Percentiles rank a stretch among this genome's conserved stretches.
phyloP scores from a whole-genome alignment of 495 filamentous ascomycete genomes.

The Sabuloglossum arenarium region DNA sequence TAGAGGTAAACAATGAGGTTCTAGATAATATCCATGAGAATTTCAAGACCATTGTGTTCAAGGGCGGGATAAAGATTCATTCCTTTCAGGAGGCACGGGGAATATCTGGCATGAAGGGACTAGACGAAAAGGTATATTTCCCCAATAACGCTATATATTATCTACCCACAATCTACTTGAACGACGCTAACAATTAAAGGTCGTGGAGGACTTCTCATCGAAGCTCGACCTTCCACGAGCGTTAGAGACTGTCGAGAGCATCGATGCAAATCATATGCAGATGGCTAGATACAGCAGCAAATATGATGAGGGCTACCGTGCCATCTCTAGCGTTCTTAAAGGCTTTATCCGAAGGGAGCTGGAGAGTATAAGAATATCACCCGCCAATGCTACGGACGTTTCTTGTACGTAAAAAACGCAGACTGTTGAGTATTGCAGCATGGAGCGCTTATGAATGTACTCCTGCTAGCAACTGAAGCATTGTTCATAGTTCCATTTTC shows the following conservation, averaged over 20 bases:
- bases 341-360: neutral
- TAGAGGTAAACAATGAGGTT: constrained; percentile 19
- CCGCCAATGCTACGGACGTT: neutral
- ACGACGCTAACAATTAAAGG: constrained; percentile 2
- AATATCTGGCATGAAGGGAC: constrained; percentile 19
- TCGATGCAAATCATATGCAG: constrained; percentile 4
- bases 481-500: constrained; percentile 14
- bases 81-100: constrained; percentile 22
- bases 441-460: neutral
- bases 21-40: constrained; percentile 19
- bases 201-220: constrained; percentile 2
- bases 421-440: neutral
- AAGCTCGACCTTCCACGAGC: constrained; percentile 1
- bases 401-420: neutral
- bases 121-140: constrained; percentile 17
- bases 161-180: neutral
- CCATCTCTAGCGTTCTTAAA: constrained; percentile 1
- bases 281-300: neutral
- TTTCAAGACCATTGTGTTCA: constrained; percentile 13
- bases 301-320: neutral
- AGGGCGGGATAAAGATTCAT: constrained; percentile 17
- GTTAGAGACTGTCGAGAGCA: neutral
- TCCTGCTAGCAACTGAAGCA: neutral
- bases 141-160: neutral
- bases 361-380: neutral